These are phyloP conservation scores for Bipolaris zeicola DNA, from an alignment of 2,329 filamentous ascomycete species.

Conservation along the genomic window DNA sequence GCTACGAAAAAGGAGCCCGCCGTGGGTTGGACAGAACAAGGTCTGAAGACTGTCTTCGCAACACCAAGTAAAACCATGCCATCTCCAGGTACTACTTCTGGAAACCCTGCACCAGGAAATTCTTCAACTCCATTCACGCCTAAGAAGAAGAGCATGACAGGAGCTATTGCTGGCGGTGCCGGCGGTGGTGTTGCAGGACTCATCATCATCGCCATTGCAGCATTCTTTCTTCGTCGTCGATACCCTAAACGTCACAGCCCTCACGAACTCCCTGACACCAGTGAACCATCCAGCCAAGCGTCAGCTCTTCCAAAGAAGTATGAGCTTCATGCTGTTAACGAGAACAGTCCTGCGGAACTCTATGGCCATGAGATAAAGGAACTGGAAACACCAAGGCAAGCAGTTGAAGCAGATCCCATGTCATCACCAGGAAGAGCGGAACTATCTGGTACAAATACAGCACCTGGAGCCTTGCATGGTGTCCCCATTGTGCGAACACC, in stretches of 20 bases:
- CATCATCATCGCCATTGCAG: not conserved
- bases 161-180: not conserved
- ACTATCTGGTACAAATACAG: not conserved
- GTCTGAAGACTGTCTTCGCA: not conserved
- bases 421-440: not conserved
- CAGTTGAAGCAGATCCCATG: not conserved
- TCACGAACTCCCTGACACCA: not conserved
- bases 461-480: not conserved
- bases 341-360: conserved; percentile 1
- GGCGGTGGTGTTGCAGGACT: not conserved
- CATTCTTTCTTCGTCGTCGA: not conserved
- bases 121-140: not conserved
- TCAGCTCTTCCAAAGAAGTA: not conserved
- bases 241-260: not conserved
- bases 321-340: not conserved
- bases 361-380: not conserved
- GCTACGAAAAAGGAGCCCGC: not conserved
- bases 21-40: not conserved
- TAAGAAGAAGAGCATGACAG: not conserved
- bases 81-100: not conserved
- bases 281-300: not conserved
- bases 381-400: not conserved
- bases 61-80: not conserved
- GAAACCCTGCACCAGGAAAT: not conserved
- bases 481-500: not conserved